Conservation (phyloP, 169 alveolate genomes). For the Plasmodium reichenowi region DNA sequence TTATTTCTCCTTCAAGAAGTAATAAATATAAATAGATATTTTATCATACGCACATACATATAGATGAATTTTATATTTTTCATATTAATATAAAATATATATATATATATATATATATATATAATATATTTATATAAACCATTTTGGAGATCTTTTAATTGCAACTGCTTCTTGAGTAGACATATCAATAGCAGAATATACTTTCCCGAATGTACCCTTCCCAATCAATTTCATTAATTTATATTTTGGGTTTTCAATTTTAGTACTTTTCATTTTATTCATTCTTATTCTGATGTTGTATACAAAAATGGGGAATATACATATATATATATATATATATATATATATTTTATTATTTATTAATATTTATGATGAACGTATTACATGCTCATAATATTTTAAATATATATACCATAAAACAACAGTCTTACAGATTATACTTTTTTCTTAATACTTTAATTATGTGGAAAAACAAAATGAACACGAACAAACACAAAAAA, state of each 20-base stretch:
- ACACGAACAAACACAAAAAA: too few species aligned
- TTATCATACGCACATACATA: not conserved
- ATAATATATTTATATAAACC: slow-evolving; percentile 1
- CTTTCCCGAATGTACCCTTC: slow-evolving; percentile 72
- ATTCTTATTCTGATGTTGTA: not conserved
- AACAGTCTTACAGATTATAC: too few species aligned
- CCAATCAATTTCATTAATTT: slow-evolving; percentile 57
- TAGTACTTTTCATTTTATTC: slow-evolving; percentile 24
- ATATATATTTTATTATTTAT: too few species aligned
- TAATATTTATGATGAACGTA: too few species aligned
- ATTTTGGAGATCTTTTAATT: slow-evolving; percentile 66
- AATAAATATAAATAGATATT: not conserved
- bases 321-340: too few species aligned
- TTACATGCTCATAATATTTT: too few species aligned
- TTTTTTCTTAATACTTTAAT: too few species aligned
- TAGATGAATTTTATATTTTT: not conserved
- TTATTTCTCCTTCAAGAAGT: slow-evolving; percentile 46
- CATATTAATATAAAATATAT: not conserved
- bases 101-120: not conserved
- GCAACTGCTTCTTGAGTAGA: slow-evolving; percentile 72
- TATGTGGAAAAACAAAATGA: too few species aligned
- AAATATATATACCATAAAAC: too few species aligned
- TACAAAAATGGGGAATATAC: too few species aligned
- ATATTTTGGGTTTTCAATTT: slow-evolving; percentile 23
- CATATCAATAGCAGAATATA: slow-evolving; percentile 55